These are phyloP conservation scores for Myotisia sp. DNA, from an alignment of 2,329 filamentous ascomycete species.

Conservation along the genomic window DNA sequence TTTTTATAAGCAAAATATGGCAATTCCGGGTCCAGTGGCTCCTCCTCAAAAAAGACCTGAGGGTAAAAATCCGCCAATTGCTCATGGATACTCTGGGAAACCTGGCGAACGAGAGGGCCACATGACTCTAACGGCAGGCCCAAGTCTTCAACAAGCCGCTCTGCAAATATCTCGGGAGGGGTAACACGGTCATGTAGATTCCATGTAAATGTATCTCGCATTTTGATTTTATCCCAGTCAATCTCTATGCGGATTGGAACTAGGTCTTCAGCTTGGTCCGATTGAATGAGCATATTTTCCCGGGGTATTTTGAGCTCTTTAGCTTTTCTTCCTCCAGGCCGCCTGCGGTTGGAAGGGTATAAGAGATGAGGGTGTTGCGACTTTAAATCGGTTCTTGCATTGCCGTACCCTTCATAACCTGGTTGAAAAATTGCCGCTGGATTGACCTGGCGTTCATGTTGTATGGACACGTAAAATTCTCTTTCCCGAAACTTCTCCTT, in stretches of 20 bases:
- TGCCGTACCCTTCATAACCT: conserved; percentile 81
- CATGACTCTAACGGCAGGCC: conserved; percentile 56
- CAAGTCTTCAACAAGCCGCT: conserved; percentile 78
- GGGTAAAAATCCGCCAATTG: conserved; percentile 90
- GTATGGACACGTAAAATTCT: conserved; percentile 53
- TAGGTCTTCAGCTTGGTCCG: conserved; percentile 79
- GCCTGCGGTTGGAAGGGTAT: conserved; percentile 64
- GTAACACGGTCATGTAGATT: conserved; percentile 86
- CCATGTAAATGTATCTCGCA: conserved; percentile 97
- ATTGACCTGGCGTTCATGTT: conserved; percentile 44
- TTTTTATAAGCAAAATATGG: conserved; percentile 95
- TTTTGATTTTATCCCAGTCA: conserved; percentile 86
- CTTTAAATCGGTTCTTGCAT: conserved; percentile 62
- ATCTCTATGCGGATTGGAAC: conserved; percentile 86
- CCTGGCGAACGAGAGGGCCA: conserved; percentile 45
- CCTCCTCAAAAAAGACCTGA: conserved; percentile 77
- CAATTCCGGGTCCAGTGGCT: conserved; percentile 74
- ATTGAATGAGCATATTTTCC: conserved; percentile 71
- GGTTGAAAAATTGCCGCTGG: conserved; percentile 48
- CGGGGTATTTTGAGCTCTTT: conserved; percentile 58
- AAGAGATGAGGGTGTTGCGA: conserved; percentile 53
- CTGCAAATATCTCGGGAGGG: conserved; percentile 65
- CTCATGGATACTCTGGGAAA: conserved; percentile 60
- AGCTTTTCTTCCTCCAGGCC: conserved; percentile 62
- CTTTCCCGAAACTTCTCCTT: conserved; percentile 52